Evolutionary conservation across 202 grass and related monocot genomes (phyloP), one percentile per base, ranked within the genome.

Genomic region (Zoysia matrella): DNA sequence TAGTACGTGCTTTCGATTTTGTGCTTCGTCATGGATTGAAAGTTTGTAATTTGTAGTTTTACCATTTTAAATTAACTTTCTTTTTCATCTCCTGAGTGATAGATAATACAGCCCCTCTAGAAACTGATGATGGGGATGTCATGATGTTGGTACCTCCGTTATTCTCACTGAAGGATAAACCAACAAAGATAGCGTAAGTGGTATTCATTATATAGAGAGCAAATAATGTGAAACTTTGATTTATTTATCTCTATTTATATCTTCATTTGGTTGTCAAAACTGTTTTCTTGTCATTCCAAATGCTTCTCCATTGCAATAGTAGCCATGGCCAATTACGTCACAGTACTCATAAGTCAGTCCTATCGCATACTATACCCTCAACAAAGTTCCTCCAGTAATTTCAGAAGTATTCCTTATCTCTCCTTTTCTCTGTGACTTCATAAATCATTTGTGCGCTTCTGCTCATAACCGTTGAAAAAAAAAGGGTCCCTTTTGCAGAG

Each of bases 141-240:
- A 95, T 98, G 95, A 95, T 98, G 92, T 82, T 95, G 49, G 80
- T 95, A 12, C 95, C 95, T 39, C 92, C 85, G 54, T 85, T 95
- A 10, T 98, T 98, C 73, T 91, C 92, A 40, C 15, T 81, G 22
- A 98, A 98, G 83, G 93, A 95, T 74, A 85, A 64, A 61, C 95
- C 95, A 18, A 92, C 91, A 84, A 91, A 89, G 40, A 93, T 93
- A 77, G 90, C 85, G 94, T 97, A 80, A 94, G 94, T 92, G 60
- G 53, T 40, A 61, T 18, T 82, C 49, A 47, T 75, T 72, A 80
- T 62, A 78, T 3, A 49, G 36, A 43, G 71, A 74, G 47, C 10
- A 82, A 84, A 52, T 70, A 44, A 30, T 39, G 6, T 47, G 42
- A 14, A 68, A 57, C 39, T 41, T 74, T 64, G n/a, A 44, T 80